Conservation (phyloP, 164 flowering plant genomes). For the Nelumbo lutea region DNA sequence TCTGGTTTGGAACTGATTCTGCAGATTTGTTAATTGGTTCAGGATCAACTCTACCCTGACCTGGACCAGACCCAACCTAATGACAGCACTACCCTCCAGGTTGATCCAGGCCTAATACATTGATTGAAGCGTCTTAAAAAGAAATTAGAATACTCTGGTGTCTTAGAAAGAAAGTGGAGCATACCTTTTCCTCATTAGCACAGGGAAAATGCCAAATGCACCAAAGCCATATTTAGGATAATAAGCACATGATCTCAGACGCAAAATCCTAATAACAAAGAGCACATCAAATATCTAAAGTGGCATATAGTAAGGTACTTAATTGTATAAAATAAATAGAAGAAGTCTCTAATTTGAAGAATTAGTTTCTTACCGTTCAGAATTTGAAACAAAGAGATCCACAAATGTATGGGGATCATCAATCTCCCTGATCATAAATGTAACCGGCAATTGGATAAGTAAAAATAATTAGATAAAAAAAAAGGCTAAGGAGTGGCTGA, state of each 20-base stretch:
- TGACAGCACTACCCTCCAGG: too few relatives aligned
- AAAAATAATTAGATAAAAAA: background rate
- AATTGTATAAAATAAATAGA: conserved; percentile 3
- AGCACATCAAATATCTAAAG: background rate
- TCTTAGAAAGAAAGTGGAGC: background rate
- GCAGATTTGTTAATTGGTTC: too few relatives aligned
- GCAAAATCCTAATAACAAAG: conserved; percentile 52
- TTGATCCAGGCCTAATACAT: background rate
- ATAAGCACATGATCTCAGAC: conserved; percentile 74
- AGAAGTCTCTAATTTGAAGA: conserved; percentile 1
- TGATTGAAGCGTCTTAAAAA: background rate
- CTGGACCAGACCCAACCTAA: too few relatives aligned
- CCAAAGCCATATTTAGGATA: conserved; percentile 80
- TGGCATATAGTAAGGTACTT: conserved; percentile 4
- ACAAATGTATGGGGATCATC: conserved; percentile 88
- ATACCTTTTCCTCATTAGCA: conserved; percentile 63
- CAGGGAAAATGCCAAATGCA: conserved; percentile 76
- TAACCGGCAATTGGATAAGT: background rate
- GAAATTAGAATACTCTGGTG: background rate
- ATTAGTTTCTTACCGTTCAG: conserved; percentile 65
- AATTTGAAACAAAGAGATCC: conserved; percentile 75
- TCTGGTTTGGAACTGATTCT: too few relatives aligned
- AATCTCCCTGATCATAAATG: conserved; percentile 49
- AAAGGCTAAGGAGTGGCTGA: background rate
- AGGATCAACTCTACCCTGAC: too few relatives aligned